phyloP scores from a whole-genome alignment of 192 early-diverging fungal species.

The Coemansia sp. region DNA sequence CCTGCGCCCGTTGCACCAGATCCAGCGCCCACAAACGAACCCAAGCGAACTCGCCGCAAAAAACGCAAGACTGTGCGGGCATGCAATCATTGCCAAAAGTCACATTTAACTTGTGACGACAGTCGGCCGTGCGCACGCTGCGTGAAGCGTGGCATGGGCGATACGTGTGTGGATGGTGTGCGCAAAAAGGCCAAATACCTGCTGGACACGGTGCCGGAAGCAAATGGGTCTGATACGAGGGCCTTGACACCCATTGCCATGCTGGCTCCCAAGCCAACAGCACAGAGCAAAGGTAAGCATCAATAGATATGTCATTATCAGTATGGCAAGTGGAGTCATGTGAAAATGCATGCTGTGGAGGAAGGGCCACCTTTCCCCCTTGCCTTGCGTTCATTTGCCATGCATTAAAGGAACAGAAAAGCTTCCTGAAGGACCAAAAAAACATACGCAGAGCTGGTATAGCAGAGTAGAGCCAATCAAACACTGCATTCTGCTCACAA shows the following conservation, averaged over 20 bases:
- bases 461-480: background rate
- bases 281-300: constrained; percentile 1
- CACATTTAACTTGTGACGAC: constrained; percentile 64
- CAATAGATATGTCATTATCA: too few species aligned
- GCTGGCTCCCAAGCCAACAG: background rate
- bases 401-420: too few species aligned
- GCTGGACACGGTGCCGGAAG: constrained; percentile 53
- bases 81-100: constrained; percentile 62
- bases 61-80: constrained; percentile 59
- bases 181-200: constrained; percentile 94
- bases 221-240: background rate
- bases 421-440: too few species aligned
- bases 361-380: too few species aligned
- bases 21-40: background rate
- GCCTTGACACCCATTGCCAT: background rate
- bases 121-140: constrained; percentile 84
- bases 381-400: too few species aligned
- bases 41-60: constrained; percentile 9
- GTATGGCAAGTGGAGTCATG: too few species aligned
- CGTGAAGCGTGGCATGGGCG: constrained; percentile 72
- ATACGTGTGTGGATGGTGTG: constrained; percentile 76
- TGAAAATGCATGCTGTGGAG: too few species aligned
- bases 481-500: background rate
- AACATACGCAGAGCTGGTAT: too few species aligned
- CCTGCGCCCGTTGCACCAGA: too few species aligned